phyloP scores from a whole-genome alignment of 2,329 filamentous ascomycete genomes.

The Davidsoniella australis region DNA sequence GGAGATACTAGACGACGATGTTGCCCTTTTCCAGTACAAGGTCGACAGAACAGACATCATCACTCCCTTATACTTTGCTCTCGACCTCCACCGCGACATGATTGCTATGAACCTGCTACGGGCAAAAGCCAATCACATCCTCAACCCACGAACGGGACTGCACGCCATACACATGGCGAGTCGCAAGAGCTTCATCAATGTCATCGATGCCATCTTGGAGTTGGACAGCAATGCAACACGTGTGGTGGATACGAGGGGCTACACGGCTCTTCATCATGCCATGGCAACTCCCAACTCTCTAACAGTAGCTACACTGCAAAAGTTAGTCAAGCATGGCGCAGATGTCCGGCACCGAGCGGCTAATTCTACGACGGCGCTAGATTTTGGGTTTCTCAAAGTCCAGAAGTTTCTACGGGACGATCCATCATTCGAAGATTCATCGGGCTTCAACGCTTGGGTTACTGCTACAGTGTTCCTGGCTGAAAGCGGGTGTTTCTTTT shows the following conservation, averaged over 20 bases:
- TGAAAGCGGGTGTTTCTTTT: too few species aligned
- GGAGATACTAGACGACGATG: slow-evolving; percentile 4
- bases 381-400: not conserved
- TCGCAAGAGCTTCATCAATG: not conserved
- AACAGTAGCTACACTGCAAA: too few species aligned
- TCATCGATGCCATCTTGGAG: not conserved
- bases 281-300: not conserved
- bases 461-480: too few species aligned
- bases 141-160: slow-evolving; percentile 1
- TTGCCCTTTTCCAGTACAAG: not conserved
- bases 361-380: too few species aligned
- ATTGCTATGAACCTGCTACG: not conserved
- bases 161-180: slow-evolving; percentile 10
- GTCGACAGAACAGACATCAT: not conserved
- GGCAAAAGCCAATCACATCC: not conserved
- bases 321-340: too few species aligned
- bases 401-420: not conserved
- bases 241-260: not conserved
- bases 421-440: not conserved
- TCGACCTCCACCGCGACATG: slow-evolving; percentile 5
- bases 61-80: slow-evolving; percentile 7
- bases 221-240: not conserved
- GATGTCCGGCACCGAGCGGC: too few species aligned
- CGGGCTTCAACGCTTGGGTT: too few species aligned
- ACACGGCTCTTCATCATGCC: slow-evolving; percentile 7